phyloP scores from a whole-genome alignment of 441 rosid genomes.

The Erysimum cheiri region DNA sequence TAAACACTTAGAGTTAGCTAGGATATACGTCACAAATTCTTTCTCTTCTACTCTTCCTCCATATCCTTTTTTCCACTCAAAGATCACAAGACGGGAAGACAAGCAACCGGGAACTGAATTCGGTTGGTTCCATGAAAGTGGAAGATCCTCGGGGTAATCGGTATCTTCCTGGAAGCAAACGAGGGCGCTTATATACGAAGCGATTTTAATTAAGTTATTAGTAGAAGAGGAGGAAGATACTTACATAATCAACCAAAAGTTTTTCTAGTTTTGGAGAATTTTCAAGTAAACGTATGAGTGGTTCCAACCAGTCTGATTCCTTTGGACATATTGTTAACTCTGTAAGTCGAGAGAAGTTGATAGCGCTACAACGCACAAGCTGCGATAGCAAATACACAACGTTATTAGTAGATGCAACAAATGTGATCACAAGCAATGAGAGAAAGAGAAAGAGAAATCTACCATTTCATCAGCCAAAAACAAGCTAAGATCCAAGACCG shows the following conservation, averaged over 20 bases:
- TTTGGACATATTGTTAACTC: neutral
- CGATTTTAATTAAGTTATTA: neutral
- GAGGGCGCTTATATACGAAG: neutral
- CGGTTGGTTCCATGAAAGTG: conserved; percentile 21
- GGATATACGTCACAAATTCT: neutral
- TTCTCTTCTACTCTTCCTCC: neutral
- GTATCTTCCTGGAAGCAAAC: neutral
- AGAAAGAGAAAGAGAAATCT: neutral
- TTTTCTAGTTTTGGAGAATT: neutral
- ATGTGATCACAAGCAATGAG: neutral
- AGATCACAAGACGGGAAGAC: neutral
- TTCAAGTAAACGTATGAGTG: neutral
- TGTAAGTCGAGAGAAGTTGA: conserved; percentile 4
- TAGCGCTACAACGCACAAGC: conserved; percentile 2
- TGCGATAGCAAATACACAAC: neutral
- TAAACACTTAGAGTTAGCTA: conserved; percentile 11
- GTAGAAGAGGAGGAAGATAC: neutral
- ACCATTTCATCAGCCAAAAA: neutral
- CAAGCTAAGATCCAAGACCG: neutral
- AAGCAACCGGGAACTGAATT: neutral
- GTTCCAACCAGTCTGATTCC: neutral
- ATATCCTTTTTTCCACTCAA: neutral
- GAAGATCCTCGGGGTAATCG: neutral
- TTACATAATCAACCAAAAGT: neutral
- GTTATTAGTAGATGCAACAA: neutral